Evolutionary conservation across 2,329 filamentous ascomycete genomes (phyloP), one percentile per base, ranked within the genome.

Genomic region (Rhytidhysteron rufulum): DNA sequence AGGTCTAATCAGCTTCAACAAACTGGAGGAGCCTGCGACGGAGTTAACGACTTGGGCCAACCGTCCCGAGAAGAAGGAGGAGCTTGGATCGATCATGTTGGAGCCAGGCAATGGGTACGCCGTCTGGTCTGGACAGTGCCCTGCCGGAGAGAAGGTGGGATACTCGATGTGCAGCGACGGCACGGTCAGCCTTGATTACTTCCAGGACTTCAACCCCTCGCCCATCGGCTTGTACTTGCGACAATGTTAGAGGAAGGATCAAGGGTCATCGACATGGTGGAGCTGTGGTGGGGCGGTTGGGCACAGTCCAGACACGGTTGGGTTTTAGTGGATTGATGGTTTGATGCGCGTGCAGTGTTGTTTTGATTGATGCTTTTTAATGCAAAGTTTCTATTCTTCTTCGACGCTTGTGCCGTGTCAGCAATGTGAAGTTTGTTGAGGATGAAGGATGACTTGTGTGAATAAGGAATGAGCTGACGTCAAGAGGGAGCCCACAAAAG

Each of bases 121-220:
- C 31, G 67, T 84, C 35, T 62, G 67, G 6, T 75, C 68, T 7
- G 79, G 79, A 52, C 54, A 62, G 11, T 85, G 81, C 52, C 71
- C 73, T 0, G 74, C 71, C 34, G 78, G 77, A 2, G 38, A 75
- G 57, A 67, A 67, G 15, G 60, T 83, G 15, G 65, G 63, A 2
- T 77, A 74, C 49, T 67, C 78, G 65, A 69, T 85, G 50, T 71
- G 65, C 34, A 66, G 69, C 32, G 65, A 65, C 5, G 75, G 73
- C 3, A 66, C 65, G 47, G 79, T 79, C 29, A 55, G 67, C 34
- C 60, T 85, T 29, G 63, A 74, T 41, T 86, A 75, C 62, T 83
- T 85, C 66, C 73, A 86, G 65, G 79, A 85, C 56, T 82, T 68
- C 50, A 82, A 82, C 52, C 71, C 70, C 8, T 61, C 65, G 45